Evolutionary conservation across 75 land plant species (phyloP), one percentile per base, ranked within the genome.

Genomic region (Pseudotsuga menziesii): DNA sequence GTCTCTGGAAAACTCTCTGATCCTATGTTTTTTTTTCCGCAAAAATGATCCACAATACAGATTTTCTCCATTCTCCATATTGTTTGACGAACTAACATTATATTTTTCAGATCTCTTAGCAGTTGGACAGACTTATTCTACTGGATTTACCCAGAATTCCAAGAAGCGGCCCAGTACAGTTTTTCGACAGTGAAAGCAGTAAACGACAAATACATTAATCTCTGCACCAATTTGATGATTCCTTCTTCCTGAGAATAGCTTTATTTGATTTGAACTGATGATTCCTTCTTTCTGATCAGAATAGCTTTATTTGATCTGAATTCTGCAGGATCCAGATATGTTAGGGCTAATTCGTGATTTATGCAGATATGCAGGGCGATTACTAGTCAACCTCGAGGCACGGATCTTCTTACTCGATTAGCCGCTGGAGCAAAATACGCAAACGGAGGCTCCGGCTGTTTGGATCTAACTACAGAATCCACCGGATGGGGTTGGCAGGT

Each of bases 341-440:
- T 44, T 48, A 11, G 54, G 52, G 54, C 2, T 48, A 48, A 48
- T 8, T 48, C 12, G 54, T 7, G 12, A 48, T 48, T 48, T 9
- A 9, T 9, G 62, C 23, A 61, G 82, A 58, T 83, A 5, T 89
- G 90, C 77, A 58, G 72, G 35, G 90, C 78, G 25, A 84, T 89
- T 44, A 86, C 81, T 73, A 78, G 78, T 32, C 81, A 77, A n/a
- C 52, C 78, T 22, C 22, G 74, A 22, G 84, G 78, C 58, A 67
- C 83, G 22, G 81, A 79, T 26, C 69, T 77, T 67, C 75, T 89
- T 61, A 61, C 66, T 5, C 78, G 80, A 22, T 74, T 87, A 17
- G 67, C 80, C 58, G 82, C 81, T 13, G 91, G 87, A 5, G 74
- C 81, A 35, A 72, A 79, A 41, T 80, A 84, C 61, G 76, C 74